These are phyloP conservation scores for Blastobotrys americana DNA, from an alignment of 805 yeast genomes.

Conservation along the genomic window DNA sequence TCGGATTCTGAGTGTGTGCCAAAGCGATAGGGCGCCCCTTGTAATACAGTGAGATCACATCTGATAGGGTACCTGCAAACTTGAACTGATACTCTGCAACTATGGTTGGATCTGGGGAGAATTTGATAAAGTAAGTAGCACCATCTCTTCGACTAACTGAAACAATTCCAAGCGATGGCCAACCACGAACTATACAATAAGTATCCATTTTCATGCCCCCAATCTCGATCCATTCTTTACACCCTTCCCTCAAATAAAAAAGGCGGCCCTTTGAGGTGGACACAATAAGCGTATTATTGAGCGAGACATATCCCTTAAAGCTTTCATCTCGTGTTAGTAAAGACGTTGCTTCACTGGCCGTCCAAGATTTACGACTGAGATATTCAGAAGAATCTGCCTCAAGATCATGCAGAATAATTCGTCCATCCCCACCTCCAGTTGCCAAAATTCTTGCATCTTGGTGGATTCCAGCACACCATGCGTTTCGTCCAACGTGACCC, in stretches of 20 bases:
- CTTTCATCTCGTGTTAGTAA: slow-evolving; percentile 41
- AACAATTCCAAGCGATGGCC: slow-evolving; percentile 41
- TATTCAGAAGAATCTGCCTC: neutral
- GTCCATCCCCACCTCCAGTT: slow-evolving; percentile 94
- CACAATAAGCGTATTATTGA: slow-evolving; percentile 40
- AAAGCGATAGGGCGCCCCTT: slow-evolving; percentile 30
- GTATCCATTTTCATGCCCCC: slow-evolving; percentile 12
- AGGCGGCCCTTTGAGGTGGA: slow-evolving; percentile 53
- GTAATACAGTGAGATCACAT: slow-evolving; percentile 16
- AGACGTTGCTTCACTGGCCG: neutral
- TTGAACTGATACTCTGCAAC: slow-evolving; percentile 21
- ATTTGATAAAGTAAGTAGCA: slow-evolving; percentile 8
- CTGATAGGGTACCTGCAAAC: slow-evolving; percentile 32
- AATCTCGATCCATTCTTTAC: slow-evolving; percentile 10
- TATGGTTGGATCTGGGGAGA: slow-evolving; percentile 18
- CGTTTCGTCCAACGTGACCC: slow-evolving; percentile 76
- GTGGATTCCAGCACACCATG: slow-evolving; percentile 65
- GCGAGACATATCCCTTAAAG: slow-evolving; percentile 52
- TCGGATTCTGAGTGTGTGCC: slow-evolving; percentile 63
- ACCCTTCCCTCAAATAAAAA: slow-evolving; percentile 26
- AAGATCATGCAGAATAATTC: slow-evolving; percentile 54
- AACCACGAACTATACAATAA: slow-evolving; percentile 21
- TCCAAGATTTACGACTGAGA: neutral
- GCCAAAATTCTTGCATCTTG: slow-evolving; percentile 49
- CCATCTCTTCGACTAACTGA: slow-evolving; percentile 35